Percentiles rank a stretch among this genome's conserved stretches.
These are phyloP conservation scores for Blechomonas ayalai DNA, from an alignment of 208 protist genomes.

Conservation along the genomic window DNA sequence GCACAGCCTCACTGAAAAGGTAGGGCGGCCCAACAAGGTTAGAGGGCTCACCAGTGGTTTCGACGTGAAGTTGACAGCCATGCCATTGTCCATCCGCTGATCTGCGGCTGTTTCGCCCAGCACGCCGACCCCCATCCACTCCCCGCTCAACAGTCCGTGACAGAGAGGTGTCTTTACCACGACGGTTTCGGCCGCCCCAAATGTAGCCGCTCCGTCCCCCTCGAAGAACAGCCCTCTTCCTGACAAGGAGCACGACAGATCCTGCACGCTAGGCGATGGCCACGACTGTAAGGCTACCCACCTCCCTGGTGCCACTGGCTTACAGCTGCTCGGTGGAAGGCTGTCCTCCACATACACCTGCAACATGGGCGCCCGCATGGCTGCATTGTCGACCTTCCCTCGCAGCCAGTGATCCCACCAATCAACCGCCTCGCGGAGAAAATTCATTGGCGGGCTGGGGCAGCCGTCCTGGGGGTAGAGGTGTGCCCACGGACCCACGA, in stretches of 20 bases:
- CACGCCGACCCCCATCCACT: constrained; percentile 60
- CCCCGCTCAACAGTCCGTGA: constrained; percentile 43
- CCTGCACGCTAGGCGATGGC: constrained; percentile 13
- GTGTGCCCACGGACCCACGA: constrained; percentile 57
- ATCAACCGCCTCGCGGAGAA: constrained; percentile 36
- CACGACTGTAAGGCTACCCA: constrained; percentile 34
- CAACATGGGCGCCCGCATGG: constrained; percentile 20
- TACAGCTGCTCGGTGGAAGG: constrained; percentile 27
- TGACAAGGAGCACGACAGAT: constrained; percentile 7
- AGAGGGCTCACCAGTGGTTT: constrained; percentile 16
- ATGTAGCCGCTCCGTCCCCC: constrained; percentile 2
- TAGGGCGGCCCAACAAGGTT: constrained; percentile 36
- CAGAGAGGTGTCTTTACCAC: constrained; percentile 52
- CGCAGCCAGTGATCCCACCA: constrained; percentile 59
- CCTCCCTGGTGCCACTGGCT: constrained; percentile 27
- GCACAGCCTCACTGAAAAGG: constrained; percentile 27
- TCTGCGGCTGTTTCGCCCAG: constrained; percentile 44
- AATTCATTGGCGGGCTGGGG: constrained; percentile 45
- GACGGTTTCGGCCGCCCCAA: constrained; percentile 3
- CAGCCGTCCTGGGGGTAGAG: constrained; percentile 53
- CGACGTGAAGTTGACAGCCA: constrained; percentile 39
- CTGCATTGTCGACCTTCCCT: constrained; percentile 20
- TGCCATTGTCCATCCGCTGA: constrained; percentile 61
- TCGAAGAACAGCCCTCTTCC: constrained; percentile 8
- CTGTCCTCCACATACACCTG: constrained; percentile 53